Base-by-base conservation (phyloP, 1,284 basidiomycete genomes). In the Porogramme epimiltina region DNA sequence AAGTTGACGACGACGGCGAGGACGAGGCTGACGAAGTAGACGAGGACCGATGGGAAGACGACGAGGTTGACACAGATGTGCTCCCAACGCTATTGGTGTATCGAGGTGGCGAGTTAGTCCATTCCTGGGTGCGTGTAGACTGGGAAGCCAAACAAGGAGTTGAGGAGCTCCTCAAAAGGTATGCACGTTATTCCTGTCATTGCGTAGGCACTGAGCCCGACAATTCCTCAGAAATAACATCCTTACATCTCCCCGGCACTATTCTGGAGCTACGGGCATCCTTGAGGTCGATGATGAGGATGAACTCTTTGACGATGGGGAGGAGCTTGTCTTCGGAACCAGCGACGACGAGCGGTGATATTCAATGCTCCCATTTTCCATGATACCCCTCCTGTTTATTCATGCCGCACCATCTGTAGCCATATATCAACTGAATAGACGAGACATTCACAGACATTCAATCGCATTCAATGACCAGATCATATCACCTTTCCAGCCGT, bases 101-200 rank as follows among this genome's bases (percentile, higher is more conserved):
- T 64, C 85, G 86, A 13, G 83, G 80, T 49, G 91, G 91, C n/a
- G 83, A 92, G 52, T 79, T 93, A 15, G 82, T 89, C 20, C 80
- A 89, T 60, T 91, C 87, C 45, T 91, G 91, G 86, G 87, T 93
- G 3, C 78, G 91, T 19, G 87, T 93, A 2, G 91, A 93, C 66
- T 91, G 87, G 87, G 91, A 92, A 65, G 87, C 87, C 0, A 64
- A 71, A 26, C 78, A 76, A 18, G 85, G 84, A n/a, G 66, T 91
- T 0, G 82, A 87, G 54, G 86, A 88, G 25, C 71, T 90, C 2
- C 73, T 91, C 10, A 72, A 76, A 58, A 80, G 76, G 89, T 89
- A 55, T 52, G 78, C 11, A 19, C 16, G 13, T 20, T 15, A 2
- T 2, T 22, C 8, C 34, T 23, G 47, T 47, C 43, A 33, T 13